These are phyloP conservation scores for Suhomyces sp. DNA, from an alignment of 805 yeast species.

Conservation along the genomic window DNA sequence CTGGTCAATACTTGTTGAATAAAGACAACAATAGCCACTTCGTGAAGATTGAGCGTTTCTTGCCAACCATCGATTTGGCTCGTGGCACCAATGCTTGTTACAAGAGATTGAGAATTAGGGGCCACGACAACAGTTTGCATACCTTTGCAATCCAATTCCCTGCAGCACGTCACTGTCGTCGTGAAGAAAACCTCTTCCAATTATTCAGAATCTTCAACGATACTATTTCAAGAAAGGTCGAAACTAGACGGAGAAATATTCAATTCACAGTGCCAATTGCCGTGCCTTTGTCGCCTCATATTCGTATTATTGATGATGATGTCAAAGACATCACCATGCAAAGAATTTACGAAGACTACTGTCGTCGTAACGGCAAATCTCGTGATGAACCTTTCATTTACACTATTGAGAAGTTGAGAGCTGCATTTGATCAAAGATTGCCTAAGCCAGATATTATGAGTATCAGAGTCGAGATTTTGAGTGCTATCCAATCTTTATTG, in stretches of 20 bases:
- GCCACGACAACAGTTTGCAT: constrained; percentile 89
- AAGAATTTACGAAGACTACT: constrained; percentile 81
- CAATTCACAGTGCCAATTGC: constrained; percentile 87
- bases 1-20: constrained; percentile 90
- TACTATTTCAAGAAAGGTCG: constrained; percentile 74
- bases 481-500: constrained; percentile 81
- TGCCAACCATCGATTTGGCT: constrained; percentile 83
- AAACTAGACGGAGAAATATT: constrained; percentile 81
- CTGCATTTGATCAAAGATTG: constrained; percentile 88
- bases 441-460: constrained; percentile 91
- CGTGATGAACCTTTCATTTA: constrained; percentile 90
- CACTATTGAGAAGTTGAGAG: constrained; percentile 78
- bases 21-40: constrained; percentile 89
- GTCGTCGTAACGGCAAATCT: constrained; percentile 66
- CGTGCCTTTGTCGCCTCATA: constrained; percentile 91
- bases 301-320: constrained; percentile 85
- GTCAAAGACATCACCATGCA: constrained; percentile 72
- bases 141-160: constrained; percentile 97
- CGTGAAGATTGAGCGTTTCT: constrained; percentile 86
- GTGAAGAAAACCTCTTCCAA: constrained; percentile 94
- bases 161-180: constrained; percentile 93
- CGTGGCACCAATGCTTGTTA: constrained; percentile 90
- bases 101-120: constrained; percentile 83
- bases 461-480: constrained; percentile 84
- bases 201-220: constrained; percentile 86